Evolutionary conservation across 805 yeast species (phyloP), one percentile per base, ranked within the genome.

Genomic region (Yarrowia yakushimensis): DNA sequence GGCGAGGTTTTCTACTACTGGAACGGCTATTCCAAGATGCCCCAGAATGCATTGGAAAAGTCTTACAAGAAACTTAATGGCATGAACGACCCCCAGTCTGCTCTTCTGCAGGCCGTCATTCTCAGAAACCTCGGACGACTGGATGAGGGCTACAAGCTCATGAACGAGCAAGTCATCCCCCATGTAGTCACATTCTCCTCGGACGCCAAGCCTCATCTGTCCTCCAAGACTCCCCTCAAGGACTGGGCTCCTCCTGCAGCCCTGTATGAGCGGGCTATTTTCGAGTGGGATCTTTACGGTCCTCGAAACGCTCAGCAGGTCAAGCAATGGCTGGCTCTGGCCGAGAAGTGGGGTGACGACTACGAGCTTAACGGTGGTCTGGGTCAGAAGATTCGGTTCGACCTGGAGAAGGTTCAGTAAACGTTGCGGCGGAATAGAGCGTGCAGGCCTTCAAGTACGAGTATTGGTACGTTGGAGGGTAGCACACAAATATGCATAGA

Each of bases 241-340:
- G 97, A 97, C 41, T 92, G 96, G 88, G 77, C 88, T 23, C 90
- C 90, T 66, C 96, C 97, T 9, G 85, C 93, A 0, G 89, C 93
- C 0, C 73, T 91, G 13, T 90, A 91, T 71, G 97, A 92, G 72
- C 81, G 86, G 65, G 91, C 94, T 0, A 79, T 90, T 67, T 88
- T 88, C 70, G 82, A 83, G 54, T 93, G 97, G 97, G 79, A 81
- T 65, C 66, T 77, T 48, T 67, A 77, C 4, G 87, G 87, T 9
- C 69, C 79, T 62, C 74, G 74, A 3, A 84, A 85, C 0, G 71
- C 82, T 39, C 75, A 76, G 55, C 80, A 82, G 68, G 74, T 83
- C 17, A 78, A 78, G 70, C 78, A 78, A 17, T 92, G 96, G 93
- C 75, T 92, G 64, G 81, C 78, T 48, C 81, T 83, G 66, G 90